Evolutionary conservation across 106 monocot genomes (phyloP).

Genomic region (Phalaenopsis aphrodite): DNA sequence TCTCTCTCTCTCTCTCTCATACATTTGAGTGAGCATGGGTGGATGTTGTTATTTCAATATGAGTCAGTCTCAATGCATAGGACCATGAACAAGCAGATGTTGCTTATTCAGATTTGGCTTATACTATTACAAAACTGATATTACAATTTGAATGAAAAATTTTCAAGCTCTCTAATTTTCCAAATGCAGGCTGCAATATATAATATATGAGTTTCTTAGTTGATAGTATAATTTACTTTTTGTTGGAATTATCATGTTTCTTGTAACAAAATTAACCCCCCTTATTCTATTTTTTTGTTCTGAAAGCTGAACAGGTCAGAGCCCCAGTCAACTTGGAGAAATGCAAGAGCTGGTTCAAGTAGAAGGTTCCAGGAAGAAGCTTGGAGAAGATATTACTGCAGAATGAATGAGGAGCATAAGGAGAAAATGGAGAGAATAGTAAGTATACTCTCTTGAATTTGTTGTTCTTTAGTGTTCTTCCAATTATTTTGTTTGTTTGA

Average conservation of each 20-base stretch:
- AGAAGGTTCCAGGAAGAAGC: conserved; percentile 60
- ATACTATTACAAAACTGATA: neutral
- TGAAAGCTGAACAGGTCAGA: conserved; percentile 37
- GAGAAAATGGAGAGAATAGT: conserved; percentile 89
- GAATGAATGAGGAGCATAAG: conserved; percentile 67
- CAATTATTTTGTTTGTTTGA: neutral
- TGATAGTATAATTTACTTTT: neutral
- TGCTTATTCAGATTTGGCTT: neutral
- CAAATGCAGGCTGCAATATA: neutral
- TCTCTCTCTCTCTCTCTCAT: too few relatives aligned
- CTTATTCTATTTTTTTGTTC: conserved; percentile 1
- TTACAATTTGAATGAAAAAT: neutral
- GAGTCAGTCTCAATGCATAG: neutral
- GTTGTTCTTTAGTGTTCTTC: neutral
- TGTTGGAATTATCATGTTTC: neutral
- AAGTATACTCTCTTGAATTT: conserved; percentile 9
- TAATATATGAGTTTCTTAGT: neutral
- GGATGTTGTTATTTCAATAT: neutral
- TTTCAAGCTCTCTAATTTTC: neutral
- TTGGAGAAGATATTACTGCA: conserved; percentile 65
- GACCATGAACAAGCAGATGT: neutral
- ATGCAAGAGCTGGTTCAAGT: conserved; percentile 20
- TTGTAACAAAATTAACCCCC: neutral
- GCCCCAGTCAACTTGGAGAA: conserved; percentile 30
- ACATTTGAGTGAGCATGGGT: neutral